A percentile compares a stretch with the other conserved stretches of the same genome.
Conservation (phyloP, 225 moss, liverwort and hornwort genomes). For the Asterella californica region DNA sequence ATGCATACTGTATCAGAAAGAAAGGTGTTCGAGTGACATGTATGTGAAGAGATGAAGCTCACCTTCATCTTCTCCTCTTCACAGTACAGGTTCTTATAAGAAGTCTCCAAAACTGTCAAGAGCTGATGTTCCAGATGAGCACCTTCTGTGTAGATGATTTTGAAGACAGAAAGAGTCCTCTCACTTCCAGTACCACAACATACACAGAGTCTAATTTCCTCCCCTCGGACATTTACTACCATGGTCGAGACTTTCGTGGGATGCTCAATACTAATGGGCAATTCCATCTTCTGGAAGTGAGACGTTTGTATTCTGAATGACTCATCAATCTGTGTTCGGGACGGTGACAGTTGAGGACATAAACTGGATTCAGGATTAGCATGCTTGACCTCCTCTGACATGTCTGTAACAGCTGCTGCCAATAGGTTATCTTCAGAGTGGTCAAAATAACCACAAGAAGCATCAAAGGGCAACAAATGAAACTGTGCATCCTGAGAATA, state of each 20-base stretch:
- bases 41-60: constrained; percentile 6
- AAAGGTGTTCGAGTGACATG: neutral
- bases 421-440: neutral
- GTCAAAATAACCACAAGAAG: neutral
- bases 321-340: constrained; percentile 13
- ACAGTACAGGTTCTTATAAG: constrained; percentile 1
- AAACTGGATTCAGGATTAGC: neutral
- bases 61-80: constrained; percentile 11
- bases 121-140: constrained; percentile 12
- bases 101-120: constrained; percentile 10
- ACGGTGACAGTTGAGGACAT: neutral
- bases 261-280: constrained; percentile 26
- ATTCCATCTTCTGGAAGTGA: constrained; percentile 18
- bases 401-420: neutral
- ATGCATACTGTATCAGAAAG: neutral
- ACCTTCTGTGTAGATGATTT: neutral
- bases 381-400: neutral
- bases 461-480: neutral
- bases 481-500: neutral
- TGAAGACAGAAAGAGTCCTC: constrained; percentile 24
- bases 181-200: constrained; percentile 21
- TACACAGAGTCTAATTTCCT: constrained; percentile 28
- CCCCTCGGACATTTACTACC: constrained; percentile 27
- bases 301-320: neutral
- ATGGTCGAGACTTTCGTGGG: constrained; percentile 14